Conservation (phyloP, 179 eudicot species). For the Beta macrorhiza region DNA sequence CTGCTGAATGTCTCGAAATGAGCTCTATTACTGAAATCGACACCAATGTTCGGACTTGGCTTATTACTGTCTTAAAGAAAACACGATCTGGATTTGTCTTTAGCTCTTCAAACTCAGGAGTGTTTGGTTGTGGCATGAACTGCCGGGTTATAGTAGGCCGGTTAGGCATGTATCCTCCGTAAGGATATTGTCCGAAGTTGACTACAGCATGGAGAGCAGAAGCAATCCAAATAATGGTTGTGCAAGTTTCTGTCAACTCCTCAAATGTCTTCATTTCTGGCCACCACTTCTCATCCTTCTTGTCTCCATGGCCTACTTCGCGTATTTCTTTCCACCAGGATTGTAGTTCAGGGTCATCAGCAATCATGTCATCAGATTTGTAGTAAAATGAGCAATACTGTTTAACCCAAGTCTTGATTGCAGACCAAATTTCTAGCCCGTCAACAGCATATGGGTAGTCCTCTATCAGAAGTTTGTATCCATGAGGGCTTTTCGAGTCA, state of each 20-base stretch:
- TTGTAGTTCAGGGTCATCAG: constrained; percentile 55
- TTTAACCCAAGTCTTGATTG: constrained; percentile 68
- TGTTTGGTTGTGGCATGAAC: constrained; percentile 20
- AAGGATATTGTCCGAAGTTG: background rate
- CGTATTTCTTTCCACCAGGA: constrained; percentile 74
- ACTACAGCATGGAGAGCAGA: constrained; percentile 41
- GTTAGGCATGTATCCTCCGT: background rate
- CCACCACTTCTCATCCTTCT: constrained; percentile 73
- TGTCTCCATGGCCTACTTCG: constrained; percentile 75
- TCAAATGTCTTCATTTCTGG: constrained; percentile 51
- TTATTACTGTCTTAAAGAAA: background rate
- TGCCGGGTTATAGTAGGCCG: constrained; percentile 11
- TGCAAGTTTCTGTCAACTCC: constrained; percentile 47
- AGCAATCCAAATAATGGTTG: constrained; percentile 69
- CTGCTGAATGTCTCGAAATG: background rate
- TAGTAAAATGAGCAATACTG: constrained; percentile 67
- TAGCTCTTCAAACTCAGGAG: background rate
- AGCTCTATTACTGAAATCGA: background rate
- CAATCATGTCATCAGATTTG: constrained; percentile 38
- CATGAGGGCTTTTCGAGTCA: constrained; percentile 51
- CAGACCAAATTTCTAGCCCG: constrained; percentile 85
- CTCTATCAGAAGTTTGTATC: constrained; percentile 56
- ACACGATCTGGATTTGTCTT: background rate
- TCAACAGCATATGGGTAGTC: constrained; percentile 95
- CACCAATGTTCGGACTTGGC: background rate